Evolutionary conservation across 805 yeast species (phyloP).

Genomic region (Yamadazyma akitaensis): DNA sequence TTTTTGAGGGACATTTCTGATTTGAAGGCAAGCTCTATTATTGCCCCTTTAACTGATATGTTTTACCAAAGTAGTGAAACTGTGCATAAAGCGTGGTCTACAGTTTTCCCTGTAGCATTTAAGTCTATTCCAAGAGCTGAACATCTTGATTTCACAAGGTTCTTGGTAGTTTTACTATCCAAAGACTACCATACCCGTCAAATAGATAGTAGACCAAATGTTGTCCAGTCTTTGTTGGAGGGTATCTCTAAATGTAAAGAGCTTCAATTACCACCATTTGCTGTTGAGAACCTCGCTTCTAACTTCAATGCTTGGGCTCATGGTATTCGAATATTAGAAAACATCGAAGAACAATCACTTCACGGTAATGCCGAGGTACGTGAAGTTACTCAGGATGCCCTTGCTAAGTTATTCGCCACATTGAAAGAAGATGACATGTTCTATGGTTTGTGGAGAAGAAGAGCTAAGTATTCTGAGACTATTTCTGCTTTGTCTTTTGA

Average conservation of each 20-base stretch:
- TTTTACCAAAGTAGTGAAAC: constrained; percentile 79
- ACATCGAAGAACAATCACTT: constrained; percentile 52
- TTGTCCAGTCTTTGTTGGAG: constrained; percentile 76
- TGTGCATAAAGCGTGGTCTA: constrained; percentile 79
- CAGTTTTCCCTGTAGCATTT: constrained; percentile 79
- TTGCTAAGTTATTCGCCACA: constrained; percentile 82
- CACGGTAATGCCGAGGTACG: constrained; percentile 71
- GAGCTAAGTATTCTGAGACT: constrained; percentile 92
- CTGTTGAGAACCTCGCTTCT: constrained; percentile 81
- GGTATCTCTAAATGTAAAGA: constrained; percentile 75
- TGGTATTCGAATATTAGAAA: constrained; percentile 79
- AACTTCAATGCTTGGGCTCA: constrained; percentile 91
- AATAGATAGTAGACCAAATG: constrained; percentile 81
- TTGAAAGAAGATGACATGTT: constrained; percentile 95
- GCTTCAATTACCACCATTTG: constrained; percentile 87
- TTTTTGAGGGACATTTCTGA: constrained; percentile 30
- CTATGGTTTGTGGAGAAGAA: constrained; percentile 95
- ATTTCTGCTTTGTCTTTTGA: constrained; percentile 91
- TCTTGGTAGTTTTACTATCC: constrained; percentile 72
- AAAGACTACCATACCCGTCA: constrained; percentile 94
- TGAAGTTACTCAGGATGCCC: constrained; percentile 85
- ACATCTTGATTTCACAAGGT: constrained; percentile 77
- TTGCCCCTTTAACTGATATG: constrained; percentile 72
- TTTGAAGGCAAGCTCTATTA: constrained; percentile 54
- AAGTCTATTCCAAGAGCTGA: constrained; percentile 73